Evolutionary conservation across 164 flowering plant species (phyloP), one percentile per base, ranked within the genome.

Genomic region (Umbilicus rupestris): DNA sequence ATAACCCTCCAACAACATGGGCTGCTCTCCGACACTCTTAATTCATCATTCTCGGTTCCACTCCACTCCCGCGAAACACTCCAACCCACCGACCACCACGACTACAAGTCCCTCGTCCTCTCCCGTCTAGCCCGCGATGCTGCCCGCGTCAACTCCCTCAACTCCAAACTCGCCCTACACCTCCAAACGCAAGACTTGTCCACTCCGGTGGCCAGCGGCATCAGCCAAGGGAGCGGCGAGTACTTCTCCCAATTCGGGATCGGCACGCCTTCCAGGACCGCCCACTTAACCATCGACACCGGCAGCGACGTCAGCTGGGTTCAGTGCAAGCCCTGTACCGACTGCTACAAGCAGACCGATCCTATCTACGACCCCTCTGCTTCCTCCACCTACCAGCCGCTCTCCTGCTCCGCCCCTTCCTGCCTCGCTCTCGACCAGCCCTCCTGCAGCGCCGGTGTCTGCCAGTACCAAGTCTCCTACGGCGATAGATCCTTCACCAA

Each of bases 401-500:
- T 83, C 65, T 0, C 79, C 1, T 83, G 87, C 68, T 35, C 28
- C 19, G 50, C 80, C 0, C 58, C 47, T 1, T 72, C 66, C 14
- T 83, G 87, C 64, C 14, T 10, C 3, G 19, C 77, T 0, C 84
- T 80, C 39, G 79, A 83, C 0, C 62, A 49, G 0, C 73, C 79
- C 19, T 66, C 64, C 7, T 78, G 84, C 44, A 68, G 74, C 0
- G 33, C 33, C 62, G 64, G 63, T 15, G 57, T 42, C 35, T 84
- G 85, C 46, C 66, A 70, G 6, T 84, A 83, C 71, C 82, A 85
- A 71, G 87, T 85, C 5, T 71, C 84, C 1, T 85, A 85, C 77
- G 89, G 89, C 0, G 89, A 85, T 52, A 87, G 89, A 0, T 85
- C 89, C 3, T 83, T 31, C 69, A 83, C 87, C 15, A 77, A 70